phyloP scores from a whole-genome alignment of 176 grass and related monocot genomes.

The Typha latifolia region DNA sequence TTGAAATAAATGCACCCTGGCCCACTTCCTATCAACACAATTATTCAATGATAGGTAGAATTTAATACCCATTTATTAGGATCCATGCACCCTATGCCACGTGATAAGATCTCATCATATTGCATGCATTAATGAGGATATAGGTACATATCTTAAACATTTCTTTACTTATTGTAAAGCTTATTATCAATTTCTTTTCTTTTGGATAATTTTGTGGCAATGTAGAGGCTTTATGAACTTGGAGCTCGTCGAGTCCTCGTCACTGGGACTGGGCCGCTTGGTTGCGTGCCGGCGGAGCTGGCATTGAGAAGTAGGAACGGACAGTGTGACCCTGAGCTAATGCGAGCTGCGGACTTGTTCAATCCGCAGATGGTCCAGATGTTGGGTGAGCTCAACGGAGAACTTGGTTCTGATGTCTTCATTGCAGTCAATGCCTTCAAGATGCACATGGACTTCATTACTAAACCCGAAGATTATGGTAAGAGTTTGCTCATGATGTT shows the following conservation, averaged over 20 bases:
- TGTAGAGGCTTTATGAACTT: conserved; percentile 30
- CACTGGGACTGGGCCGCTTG: conserved; percentile 68
- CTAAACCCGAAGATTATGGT: conserved; percentile 32
- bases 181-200: neutral
- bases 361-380: conserved; percentile 49
- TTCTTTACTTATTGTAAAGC: no score
- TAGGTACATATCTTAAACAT: no score
- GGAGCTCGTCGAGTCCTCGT: conserved; percentile 57
- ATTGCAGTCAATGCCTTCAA: conserved; percentile 47
- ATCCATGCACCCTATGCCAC: no score
- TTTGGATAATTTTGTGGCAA: neutral
- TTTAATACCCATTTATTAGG: no score
- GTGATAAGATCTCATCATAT: no score
- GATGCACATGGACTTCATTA: conserved; percentile 66
- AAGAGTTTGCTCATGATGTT: neutral
- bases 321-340: conserved; percentile 66
- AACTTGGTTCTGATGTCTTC: conserved; percentile 35
- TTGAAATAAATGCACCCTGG: no score
- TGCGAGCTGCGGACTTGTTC: conserved; percentile 49
- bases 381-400: conserved; percentile 30
- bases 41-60: no score
- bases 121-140: no score
- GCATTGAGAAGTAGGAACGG: conserved; percentile 55
- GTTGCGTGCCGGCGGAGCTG: conserved; percentile 80
- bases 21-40: no score